Base-by-base conservation (phyloP, 768 basidiomycete genomes). In the Paxillus rubicundulus region DNA sequence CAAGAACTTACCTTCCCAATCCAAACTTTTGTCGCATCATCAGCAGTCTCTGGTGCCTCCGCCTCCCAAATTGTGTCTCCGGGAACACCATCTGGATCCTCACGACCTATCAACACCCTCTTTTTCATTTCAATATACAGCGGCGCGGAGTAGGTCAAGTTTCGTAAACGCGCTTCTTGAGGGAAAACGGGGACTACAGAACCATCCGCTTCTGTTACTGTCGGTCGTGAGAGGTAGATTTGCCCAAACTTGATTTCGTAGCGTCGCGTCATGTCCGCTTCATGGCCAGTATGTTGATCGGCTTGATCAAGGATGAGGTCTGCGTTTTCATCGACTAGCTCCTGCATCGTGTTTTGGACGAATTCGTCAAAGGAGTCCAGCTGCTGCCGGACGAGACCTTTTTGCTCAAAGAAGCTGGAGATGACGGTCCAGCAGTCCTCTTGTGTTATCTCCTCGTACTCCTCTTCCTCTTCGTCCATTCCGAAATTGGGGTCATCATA, bases 261-360 rank as follows among this genome's bases (percentile, higher is more conserved):
- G 52, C 97, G 92, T 59, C 92, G 85, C 67, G 92, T 86, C 75
- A 86, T 85, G 55, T 83, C 81, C 55, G 84, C 80, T 40, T 87
- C 83, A 58, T 89, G 87, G 5, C 96, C 96, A 9, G 94, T 89
- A 68, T 97, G 93, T 71, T 99, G 97, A 69, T 92, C 88, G 47
- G 89, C 89, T 72, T 98, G 97, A 73, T 98, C 96, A 44, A 99
- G 77, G 58, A 96, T 94, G 64, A 99, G 83, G 62, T 92, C 92
- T n/a, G 87, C 74, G 58, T 92, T 92, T 74, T 99, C 97, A 68
- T 98, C 97, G 18, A 99, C 95, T 21, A 99, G 80, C 69, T 98
- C 97, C 72, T 98, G 96, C 94, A 99, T 97, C 13, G 94, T 98
- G 62, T 98, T 98, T 67, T 98, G 93, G 32, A 99, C 92, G 64